These are phyloP conservation scores for Pisolithus microcarpus DNA, from an alignment of 768 basidiomycete species.

Conservation along the genomic window DNA sequence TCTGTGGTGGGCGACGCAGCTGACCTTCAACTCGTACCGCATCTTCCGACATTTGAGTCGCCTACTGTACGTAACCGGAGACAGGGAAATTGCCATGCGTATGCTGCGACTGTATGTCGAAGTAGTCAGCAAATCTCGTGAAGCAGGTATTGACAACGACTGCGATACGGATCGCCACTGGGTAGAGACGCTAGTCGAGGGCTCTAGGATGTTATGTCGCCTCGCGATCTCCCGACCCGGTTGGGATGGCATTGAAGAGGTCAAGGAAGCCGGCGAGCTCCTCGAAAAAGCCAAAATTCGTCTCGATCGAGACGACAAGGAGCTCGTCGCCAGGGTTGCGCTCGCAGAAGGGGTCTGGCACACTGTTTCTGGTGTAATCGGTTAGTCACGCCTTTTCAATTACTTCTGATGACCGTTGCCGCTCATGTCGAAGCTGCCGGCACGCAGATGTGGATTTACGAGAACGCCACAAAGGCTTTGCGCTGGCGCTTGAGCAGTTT, in stretches of 20 bases:
- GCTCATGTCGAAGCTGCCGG: background rate
- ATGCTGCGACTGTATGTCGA: constrained; percentile 78
- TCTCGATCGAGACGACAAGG: constrained; percentile 40
- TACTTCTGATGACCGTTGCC: background rate
- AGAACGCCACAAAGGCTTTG: constrained; percentile 52
- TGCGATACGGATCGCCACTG: constrained; percentile 64
- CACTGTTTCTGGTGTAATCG: constrained; percentile 60
- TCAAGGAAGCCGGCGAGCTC: constrained; percentile 52
- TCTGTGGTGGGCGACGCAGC: constrained; percentile 89
- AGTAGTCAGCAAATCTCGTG: constrained; percentile 75
- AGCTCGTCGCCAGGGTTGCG: constrained; percentile 52
- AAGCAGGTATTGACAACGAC: constrained; percentile 40
- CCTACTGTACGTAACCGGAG: constrained; percentile 56
- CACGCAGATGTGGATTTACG: constrained; percentile 56
- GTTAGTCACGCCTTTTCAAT: constrained; percentile 29
- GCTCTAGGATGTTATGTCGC: constrained; percentile 69
- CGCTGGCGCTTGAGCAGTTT: constrained; percentile 47
- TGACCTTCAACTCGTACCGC: constrained; percentile 89
- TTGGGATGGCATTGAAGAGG: constrained; percentile 47
- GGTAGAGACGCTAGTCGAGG: constrained; percentile 72
- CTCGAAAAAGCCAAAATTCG: constrained; percentile 56
- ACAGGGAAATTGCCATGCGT: constrained; percentile 57
- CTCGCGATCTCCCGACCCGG: constrained; percentile 30
- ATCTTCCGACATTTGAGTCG: constrained; percentile 82
- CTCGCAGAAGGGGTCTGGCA: constrained; percentile 72